Evolutionary conservation across 306 rosid species (phyloP).

Genomic region (Spatholobus suberectus): DNA sequence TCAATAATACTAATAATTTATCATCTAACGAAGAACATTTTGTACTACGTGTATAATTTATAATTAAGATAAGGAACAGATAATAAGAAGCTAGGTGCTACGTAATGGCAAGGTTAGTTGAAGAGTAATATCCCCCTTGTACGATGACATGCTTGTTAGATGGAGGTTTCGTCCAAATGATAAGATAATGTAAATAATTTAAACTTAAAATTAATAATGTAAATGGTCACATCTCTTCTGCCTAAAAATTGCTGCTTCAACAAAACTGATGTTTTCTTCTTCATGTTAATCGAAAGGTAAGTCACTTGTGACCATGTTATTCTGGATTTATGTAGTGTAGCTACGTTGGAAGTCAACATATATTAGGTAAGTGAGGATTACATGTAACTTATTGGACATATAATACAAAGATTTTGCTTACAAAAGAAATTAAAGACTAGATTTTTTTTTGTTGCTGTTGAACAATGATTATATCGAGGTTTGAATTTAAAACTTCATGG

Average conservation of each 20-base stretch:
- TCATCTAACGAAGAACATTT: background rate
- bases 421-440: no score
- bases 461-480: no score
- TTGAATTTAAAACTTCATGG: no score
- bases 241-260: constrained; percentile 10
- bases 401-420: background rate
- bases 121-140: background rate
- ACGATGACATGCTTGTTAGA: background rate
- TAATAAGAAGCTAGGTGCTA: background rate
- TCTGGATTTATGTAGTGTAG: background rate
- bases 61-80: background rate
- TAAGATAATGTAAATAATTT: background rate
- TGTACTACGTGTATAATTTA: background rate
- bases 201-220: background rate
- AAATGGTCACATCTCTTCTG: constrained; percentile 5
- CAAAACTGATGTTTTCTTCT: background rate
- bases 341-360: background rate
- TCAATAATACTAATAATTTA: background rate
- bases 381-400: background rate
- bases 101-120: background rate
- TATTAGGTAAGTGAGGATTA: background rate
- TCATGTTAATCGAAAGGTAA: constrained; percentile 1
- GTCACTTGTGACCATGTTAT: background rate
- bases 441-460: no score
- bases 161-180: background rate